Evolutionary conservation across 352 stramenopile genomes (phyloP).

Genomic region (Globisporangium recalcitrans): DNA sequence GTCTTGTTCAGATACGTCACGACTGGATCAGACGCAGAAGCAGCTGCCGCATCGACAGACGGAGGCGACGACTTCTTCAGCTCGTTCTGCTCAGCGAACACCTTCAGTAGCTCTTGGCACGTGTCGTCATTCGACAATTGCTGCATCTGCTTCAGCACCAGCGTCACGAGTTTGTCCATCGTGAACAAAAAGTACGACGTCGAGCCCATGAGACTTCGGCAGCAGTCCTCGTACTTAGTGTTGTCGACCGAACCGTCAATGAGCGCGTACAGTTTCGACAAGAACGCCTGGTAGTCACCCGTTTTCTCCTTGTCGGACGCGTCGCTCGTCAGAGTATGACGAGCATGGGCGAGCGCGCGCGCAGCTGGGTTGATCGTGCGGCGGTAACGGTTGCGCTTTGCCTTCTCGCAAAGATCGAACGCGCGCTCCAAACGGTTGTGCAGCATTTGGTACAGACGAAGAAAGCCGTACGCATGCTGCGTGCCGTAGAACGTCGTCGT

Average conservation of each 20-base stretch:
- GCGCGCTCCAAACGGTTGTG: constrained; percentile 81
- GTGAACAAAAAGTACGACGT: constrained; percentile 91
- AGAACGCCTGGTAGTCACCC: constrained; percentile 82
- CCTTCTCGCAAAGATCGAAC: constrained; percentile 80
- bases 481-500: constrained; percentile 71
- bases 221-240: constrained; percentile 88
- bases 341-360: constrained; percentile 65
- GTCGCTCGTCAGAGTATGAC: constrained; percentile 44
- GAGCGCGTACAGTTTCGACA: constrained; percentile 84
- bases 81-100: constrained; percentile 54
- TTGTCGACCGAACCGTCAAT: constrained; percentile 86
- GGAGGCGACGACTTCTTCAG: constrained; percentile 17
- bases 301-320: constrained; percentile 60
- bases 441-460: constrained; percentile 87
- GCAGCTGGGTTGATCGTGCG: constrained; percentile 85
- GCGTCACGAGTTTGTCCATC: constrained; percentile 86
- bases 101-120: constrained; percentile 71
- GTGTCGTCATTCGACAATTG: constrained; percentile 76
- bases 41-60: constrained; percentile 27
- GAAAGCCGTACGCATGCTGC: constrained; percentile 85
- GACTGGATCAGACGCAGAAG: constrained; percentile 28
- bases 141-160: constrained; percentile 88
- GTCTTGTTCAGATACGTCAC: constrained; percentile 66
- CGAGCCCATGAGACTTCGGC: constrained; percentile 84
- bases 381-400: constrained; percentile 80